These are phyloP conservation scores for Fraxinus quadrangulata DNA, from an alignment of 257 asterid genomes.

Conservation along the genomic window DNA sequence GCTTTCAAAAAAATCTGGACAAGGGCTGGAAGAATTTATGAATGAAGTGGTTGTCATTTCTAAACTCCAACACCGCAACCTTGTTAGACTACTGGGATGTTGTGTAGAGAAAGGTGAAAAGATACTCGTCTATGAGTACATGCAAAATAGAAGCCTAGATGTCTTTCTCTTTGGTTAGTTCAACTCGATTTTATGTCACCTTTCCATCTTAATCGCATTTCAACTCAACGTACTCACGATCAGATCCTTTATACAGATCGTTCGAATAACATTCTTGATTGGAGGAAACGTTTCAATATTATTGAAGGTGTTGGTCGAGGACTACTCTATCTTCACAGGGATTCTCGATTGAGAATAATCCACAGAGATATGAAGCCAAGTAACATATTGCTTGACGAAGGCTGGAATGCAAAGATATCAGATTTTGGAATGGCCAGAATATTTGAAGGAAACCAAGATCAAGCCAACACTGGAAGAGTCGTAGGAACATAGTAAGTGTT, in stretches of 20 bases:
- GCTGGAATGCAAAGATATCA: conserved; percentile 1
- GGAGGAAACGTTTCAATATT: background rate
- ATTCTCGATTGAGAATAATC: background rate
- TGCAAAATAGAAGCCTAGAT: conserved; percentile 12
- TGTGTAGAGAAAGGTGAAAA: background rate
- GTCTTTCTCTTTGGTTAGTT: conserved; percentile 8
- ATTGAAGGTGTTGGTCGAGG: background rate
- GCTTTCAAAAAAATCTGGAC: conserved; percentile 2
- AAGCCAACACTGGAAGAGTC: background rate
- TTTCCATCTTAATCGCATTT: too few species aligned
- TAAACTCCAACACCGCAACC: conserved; percentile 16
- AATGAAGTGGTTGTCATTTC: conserved; percentile 9
- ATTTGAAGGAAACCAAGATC: conserved; percentile 3
- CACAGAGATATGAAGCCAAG: background rate
- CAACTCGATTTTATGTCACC: background rate
- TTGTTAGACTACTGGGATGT: conserved; percentile 8
- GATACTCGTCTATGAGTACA: conserved; percentile 6
- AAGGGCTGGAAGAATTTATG: conserved; percentile 10
- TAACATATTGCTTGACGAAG: background rate
- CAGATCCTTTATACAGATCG: background rate
- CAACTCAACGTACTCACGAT: background rate
- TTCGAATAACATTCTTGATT: background rate
- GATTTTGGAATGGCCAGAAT: conserved; percentile 10
- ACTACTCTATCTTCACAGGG: background rate
- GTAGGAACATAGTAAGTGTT: background rate